Evolutionary conservation across 768 basidiomycete genomes (phyloP).

Genomic region (Rhodotorula graminis): DNA sequence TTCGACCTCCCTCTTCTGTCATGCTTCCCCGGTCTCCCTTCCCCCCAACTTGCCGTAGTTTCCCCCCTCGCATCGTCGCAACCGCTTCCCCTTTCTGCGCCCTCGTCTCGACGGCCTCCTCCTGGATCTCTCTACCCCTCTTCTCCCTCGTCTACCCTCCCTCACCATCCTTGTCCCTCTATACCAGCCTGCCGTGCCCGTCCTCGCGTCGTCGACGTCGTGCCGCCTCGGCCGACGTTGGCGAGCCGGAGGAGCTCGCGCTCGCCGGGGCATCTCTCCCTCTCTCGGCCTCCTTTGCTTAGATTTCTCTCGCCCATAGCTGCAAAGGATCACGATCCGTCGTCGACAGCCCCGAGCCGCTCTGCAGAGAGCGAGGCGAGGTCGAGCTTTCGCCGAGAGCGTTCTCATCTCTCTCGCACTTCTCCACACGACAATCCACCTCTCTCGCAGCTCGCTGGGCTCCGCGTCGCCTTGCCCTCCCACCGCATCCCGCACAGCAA

Average conservation of each 20-base stretch:
- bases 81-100: not conserved
- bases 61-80: not conserved
- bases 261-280: too few relatives aligned
- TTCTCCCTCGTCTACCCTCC: not conserved
- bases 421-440: too few relatives aligned
- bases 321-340: not conserved
- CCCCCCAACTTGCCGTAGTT: not conserved
- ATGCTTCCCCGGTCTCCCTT: not conserved
- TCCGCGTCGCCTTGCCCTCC: too few relatives aligned
- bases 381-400: too few relatives aligned
- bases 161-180: not conserved
- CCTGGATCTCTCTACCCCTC: too few relatives aligned
- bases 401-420: too few relatives aligned
- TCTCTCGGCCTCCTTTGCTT: not conserved
- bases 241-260: too few relatives aligned
- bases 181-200: not conserved
- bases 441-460: too few relatives aligned
- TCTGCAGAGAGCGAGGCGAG: too few relatives aligned
- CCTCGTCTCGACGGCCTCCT: not conserved
- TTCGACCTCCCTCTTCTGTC: not conserved
- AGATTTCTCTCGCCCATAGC: not conserved
- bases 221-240: not conserved
- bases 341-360: not conserved
- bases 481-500: too few relatives aligned
- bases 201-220: not conserved